Base-by-base conservation (phyloP, 2,329 filamentous ascomycete species). In the Fusarium kyushuense region DNA sequence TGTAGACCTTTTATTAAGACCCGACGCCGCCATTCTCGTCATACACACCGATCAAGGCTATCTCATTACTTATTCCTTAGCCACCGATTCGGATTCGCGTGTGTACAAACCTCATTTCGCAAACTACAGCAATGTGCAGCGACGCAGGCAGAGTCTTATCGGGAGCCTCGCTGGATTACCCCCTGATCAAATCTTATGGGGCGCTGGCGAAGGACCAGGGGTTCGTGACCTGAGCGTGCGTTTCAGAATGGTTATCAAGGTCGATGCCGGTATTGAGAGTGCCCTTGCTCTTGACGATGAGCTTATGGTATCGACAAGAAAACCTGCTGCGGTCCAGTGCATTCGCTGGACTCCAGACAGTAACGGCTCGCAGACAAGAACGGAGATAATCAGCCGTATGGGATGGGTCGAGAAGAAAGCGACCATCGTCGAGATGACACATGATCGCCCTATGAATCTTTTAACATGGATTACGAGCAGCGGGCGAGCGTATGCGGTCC, bases 171-270 rank as follows among this genome's bases (percentile, higher is more conserved):
- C 85, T 6, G 83, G 85, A 33, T 77, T 82, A 11, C 81, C 82
- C 19, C 86, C 87, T 3, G 88, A 90, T 52, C 85, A 89, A 69
- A 87, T 91, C 49, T 77, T 91, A 14, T 88, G 91, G 79, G 92
- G 92, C 0, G 88, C 92, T 3, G 94, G 94, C 33, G 96, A 97
- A 77, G 92, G 92, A 12, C 86, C 86, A 48, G 93, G 93, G 5
- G 90, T 97, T 51, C 88, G 89, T 54, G 96, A 99, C 79, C 89
- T 97, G 57, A 97, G 91, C 73, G 86, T 99, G 48, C 91, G 93
- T 13, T 99, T 99, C 79, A 89, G 95, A 58, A 97, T 97, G 92
- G 95, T 97, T 16, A 98, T 99, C 75, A 96, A 97, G 77, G 93
- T 99, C 19, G 96, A 99, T 79, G 96, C 96, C 4, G 96, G 96